Evolutionary conservation across 2,329 filamentous ascomycete species (phyloP).

Genomic region (Exophiala lecanii-corni): DNA sequence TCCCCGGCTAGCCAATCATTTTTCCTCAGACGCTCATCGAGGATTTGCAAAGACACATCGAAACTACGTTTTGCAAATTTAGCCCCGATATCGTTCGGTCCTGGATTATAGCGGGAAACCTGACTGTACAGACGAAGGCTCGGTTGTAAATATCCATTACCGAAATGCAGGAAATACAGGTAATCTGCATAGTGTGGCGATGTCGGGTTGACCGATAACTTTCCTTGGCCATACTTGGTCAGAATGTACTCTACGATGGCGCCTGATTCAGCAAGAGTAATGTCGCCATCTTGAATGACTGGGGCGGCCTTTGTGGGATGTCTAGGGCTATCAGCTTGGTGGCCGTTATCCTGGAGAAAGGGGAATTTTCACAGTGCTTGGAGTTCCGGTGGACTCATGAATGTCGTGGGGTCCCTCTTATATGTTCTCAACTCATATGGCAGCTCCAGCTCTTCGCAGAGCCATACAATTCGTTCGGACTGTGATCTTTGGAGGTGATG

Average conservation of each 20-base stretch:
- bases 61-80: constrained; percentile 22
- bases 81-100: neutral
- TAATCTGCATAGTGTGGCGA: constrained; percentile 54
- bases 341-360: too few relatives aligned
- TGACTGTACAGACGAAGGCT: constrained; percentile 31
- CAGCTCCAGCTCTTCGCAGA: too few relatives aligned
- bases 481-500: too few relatives aligned
- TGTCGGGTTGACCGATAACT: constrained; percentile 42
- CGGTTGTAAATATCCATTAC: constrained; percentile 44
- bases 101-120: constrained; percentile 2
- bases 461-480: too few relatives aligned
- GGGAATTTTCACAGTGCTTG: too few relatives aligned
- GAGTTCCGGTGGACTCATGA: too few relatives aligned
- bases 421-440: too few relatives aligned
- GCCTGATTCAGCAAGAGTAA: constrained; percentile 55
- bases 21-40: constrained; percentile 47
- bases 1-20: constrained; percentile 57
- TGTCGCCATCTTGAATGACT: constrained; percentile 7
- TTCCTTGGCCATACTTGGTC: constrained; percentile 48
- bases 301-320: too few relatives aligned
- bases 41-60: constrained; percentile 34
- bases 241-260: constrained; percentile 61
- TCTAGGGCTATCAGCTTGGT: too few relatives aligned
- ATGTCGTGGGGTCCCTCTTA: too few relatives aligned
- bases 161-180: constrained; percentile 61